Percentiles rank a stretch among this genome's conserved stretches.
phyloP scores from a whole-genome alignment of 1,284 basidiomycete genomes.

The Tetrapyrgos nigripes region DNA sequence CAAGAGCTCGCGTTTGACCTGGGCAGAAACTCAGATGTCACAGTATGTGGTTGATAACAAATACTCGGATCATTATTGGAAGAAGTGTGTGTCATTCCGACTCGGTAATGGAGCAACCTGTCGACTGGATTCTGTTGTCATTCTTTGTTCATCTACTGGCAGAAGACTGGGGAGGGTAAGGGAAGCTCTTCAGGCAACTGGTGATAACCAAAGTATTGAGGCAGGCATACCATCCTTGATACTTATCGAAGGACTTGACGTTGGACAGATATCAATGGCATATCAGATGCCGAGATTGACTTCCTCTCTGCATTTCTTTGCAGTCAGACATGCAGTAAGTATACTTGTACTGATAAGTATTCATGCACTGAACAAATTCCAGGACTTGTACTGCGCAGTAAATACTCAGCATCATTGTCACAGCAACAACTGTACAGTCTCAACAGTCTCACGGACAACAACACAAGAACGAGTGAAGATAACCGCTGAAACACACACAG shows the following conservation, averaged over 20 bases:
- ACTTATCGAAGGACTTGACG: background rate
- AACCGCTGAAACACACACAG: background rate
- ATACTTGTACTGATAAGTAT: background rate
- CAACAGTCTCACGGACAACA: background rate
- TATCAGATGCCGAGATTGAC: background rate
- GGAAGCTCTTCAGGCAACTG: too few species aligned
- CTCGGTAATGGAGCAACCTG: too few species aligned
- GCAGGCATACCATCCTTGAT: too few species aligned
- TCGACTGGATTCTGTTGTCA: too few species aligned
- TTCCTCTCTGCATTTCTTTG: too few species aligned
- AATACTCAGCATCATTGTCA: slow-evolving; percentile 23
- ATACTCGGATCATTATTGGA: too few species aligned
- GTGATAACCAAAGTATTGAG: background rate
- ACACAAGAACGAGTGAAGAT: slow-evolving; percentile 17
- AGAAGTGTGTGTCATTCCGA: too few species aligned
- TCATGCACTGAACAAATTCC: background rate
- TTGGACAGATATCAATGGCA: background rate
- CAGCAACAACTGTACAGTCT: slow-evolving; percentile 14
- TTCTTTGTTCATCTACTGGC: too few species aligned
- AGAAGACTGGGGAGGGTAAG: too few species aligned
- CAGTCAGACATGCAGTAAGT: background rate
- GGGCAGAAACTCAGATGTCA: too few species aligned
- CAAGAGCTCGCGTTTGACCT: background rate
- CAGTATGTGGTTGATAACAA: too few species aligned
- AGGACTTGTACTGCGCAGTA: slow-evolving; percentile 21